These are phyloP conservation scores for Silene noctiflora DNA, from an alignment of 179 eudicot genomes.

Conservation along the genomic window DNA sequence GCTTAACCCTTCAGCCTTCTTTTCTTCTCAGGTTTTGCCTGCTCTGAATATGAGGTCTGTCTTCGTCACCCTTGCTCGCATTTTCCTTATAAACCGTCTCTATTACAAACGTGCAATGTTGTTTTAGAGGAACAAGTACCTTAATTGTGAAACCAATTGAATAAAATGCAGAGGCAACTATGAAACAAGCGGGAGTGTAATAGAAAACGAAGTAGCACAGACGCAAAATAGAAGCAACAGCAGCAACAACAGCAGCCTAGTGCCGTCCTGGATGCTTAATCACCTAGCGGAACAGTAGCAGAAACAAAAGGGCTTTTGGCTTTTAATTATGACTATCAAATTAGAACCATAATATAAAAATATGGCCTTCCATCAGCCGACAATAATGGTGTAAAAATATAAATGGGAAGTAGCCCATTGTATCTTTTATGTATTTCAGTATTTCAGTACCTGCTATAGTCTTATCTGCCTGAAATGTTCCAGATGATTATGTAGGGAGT, in stretches of 20 bases:
- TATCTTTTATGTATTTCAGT: neutral
- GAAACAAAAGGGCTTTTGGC: neutral
- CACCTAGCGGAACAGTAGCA: constrained; percentile 26
- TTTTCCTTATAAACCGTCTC: too few species aligned
- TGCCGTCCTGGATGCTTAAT: constrained; percentile 33
- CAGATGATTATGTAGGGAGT: too few species aligned
- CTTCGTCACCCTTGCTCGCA: neutral
- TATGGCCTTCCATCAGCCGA: neutral
- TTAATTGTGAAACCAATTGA: too few species aligned
- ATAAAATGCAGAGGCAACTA: constrained; percentile 24
- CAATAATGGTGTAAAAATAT: constrained; percentile 9
- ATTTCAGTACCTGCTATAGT: neutral
- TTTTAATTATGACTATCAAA: neutral
- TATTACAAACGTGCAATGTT: neutral
- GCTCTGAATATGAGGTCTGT: constrained; percentile 31
- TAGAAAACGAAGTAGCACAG: constrained; percentile 23
- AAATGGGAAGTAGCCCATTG: neutral
- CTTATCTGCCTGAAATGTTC: neutral
- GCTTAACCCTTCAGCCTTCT: constrained; percentile 20
- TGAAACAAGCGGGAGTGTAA: constrained; percentile 16
- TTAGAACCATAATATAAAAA: neutral
- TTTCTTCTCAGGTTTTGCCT: constrained; percentile 26
- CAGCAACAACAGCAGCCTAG: neutral
- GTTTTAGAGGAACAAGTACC: too few species aligned
- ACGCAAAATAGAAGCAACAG: constrained; percentile 18